These are phyloP conservation scores for Xerocomus amazonicus DNA, from an alignment of 1,284 basidiomycete species.

Conservation along the genomic window DNA sequence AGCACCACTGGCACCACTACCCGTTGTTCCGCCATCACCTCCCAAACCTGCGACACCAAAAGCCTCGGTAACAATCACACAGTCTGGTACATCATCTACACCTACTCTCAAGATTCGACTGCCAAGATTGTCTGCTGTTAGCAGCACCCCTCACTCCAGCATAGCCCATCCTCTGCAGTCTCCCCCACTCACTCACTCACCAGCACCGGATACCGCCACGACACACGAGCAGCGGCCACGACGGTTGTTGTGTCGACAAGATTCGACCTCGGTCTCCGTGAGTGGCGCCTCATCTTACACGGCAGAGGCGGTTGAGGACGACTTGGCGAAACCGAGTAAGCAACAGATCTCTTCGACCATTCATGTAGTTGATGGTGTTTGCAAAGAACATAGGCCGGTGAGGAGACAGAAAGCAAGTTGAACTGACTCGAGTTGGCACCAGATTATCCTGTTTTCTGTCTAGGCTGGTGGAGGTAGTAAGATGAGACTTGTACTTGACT, in stretches of 20 bases:
- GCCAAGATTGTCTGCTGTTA: constrained; percentile 33
- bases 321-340: constrained; percentile 31
- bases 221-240: constrained; percentile 29
- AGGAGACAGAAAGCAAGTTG: constrained; percentile 23
- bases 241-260: constrained; percentile 27
- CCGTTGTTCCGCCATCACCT: constrained; percentile 9
- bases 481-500: constrained; percentile 21
- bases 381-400: constrained; percentile 25
- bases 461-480: constrained; percentile 6
- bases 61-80: constrained; percentile 35
- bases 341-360: neutral
- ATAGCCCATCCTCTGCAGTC: constrained; percentile 21
- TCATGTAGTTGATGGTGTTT: constrained; percentile 1
- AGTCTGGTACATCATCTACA: constrained; percentile 31
- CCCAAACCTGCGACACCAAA: constrained; percentile 33
- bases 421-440: constrained; percentile 11
- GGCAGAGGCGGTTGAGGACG: constrained; percentile 28
- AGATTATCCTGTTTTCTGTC: neutral
- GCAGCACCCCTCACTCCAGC: constrained; percentile 23
- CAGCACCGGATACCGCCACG: constrained; percentile 22
- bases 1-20: constrained; percentile 6
- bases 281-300: constrained; percentile 33
- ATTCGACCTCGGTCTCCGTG: constrained; percentile 32
- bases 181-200: constrained; percentile 19
- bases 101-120: constrained; percentile 35